A percentile compares a stretch with the other conserved stretches of the same genome.
These are phyloP conservation scores for Bipolaris oryzae DNA, from an alignment of 2,329 filamentous ascomycete genomes.

Conservation along the genomic window DNA sequence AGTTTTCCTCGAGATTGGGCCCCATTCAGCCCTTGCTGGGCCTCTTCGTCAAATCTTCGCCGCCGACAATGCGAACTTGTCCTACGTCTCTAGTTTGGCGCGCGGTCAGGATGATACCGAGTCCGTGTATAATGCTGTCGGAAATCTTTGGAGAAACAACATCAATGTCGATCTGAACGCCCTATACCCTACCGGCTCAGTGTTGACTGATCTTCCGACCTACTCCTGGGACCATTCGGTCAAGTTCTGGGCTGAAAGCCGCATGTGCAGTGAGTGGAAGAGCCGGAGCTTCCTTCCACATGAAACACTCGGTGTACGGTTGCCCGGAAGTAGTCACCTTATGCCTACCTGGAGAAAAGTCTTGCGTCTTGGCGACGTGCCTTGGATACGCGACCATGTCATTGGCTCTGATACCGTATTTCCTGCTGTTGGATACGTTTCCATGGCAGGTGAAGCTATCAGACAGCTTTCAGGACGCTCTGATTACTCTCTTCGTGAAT, in stretches of 20 bases:
- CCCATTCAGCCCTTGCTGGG: constrained; percentile 11
- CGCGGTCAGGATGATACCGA: no score
- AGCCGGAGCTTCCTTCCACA: not conserved
- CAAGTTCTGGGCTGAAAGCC: no score
- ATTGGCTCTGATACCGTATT: not conserved
- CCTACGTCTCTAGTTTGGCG: no score
- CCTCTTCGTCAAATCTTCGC: constrained; percentile 12
- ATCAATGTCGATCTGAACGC: no score
- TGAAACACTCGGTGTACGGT: not conserved
- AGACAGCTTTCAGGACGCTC: not conserved
- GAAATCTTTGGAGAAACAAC: no score
- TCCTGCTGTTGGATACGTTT: not conserved
- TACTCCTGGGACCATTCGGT: no score
- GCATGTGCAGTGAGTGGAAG: no score
- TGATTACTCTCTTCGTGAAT: no score
- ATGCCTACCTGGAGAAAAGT: not conserved
- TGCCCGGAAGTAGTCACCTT: not conserved
- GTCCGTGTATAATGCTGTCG: no score
- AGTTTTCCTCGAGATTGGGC: constrained; percentile 14
- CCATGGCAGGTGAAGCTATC: not conserved
- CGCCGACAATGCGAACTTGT: no score
- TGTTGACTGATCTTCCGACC: no score
- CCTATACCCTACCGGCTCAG: no score
- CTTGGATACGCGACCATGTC: not conserved
- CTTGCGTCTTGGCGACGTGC: not conserved